Base-by-base conservation (phyloP, 2,329 filamentous ascomycete species). In the Leptographium lundbergii region DNA sequence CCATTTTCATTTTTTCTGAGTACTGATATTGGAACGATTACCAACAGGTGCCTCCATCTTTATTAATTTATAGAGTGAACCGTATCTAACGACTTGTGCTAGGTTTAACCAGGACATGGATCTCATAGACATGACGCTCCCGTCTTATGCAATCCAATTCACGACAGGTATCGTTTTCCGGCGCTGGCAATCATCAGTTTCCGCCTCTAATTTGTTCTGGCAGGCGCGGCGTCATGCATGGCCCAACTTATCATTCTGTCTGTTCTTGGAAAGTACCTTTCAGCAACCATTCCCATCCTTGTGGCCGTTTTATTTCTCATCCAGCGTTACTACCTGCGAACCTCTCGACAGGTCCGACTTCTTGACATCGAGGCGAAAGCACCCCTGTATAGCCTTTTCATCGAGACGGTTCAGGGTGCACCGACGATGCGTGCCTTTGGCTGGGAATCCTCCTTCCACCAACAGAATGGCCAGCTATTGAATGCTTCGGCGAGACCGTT, bases 281-380 rank as follows among this genome's bases (percentile, higher is more conserved):
- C 75, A 0, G 70, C 76, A 17, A 71, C 71, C 0, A 77, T 82
- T 59, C 80, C 79, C 0, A 65, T 77, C 2, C 65, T 81, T 2
- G 61, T 75, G 19, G 67, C 66, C 0, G 61, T 74, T 1, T 60
- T 81, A 2, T 82, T 77, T 59, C 58, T 72, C 2, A 66, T 83
- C 0, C 80, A 82, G 60, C 76, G 72, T 52, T 72, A 80, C 55
- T 84, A 84, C 63, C 70, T 84, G 3, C 71, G 77, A 0, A 84
- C 81, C 0, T 82, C 80, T 0, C 70, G 80, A 0, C 81, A 84
- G 64, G 63, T 85, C 4, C 74, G 81, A 57, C 72, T 81, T 22
- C 66, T 85, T 7, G 81, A 84, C 36, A 72, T 85, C 1, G 81
- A 85, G 65, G 73, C 76, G 1, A 82, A 83, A 59, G 75, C 77